These are phyloP conservation scores for Clathrospora elynae DNA, from an alignment of 2,329 filamentous ascomycete genomes.

Conservation along the genomic window DNA sequence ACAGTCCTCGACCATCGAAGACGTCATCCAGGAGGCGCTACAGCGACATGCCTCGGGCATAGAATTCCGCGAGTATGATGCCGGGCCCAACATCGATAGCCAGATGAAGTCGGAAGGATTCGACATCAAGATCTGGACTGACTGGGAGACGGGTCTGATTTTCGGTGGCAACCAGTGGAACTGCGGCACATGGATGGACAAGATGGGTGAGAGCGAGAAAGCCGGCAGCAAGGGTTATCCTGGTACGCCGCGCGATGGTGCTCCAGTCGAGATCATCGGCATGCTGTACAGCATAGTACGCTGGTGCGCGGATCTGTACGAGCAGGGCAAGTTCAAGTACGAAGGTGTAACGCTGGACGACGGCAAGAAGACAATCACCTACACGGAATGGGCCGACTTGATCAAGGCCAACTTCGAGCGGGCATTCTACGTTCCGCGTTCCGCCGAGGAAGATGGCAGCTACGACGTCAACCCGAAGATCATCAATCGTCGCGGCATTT, in stretches of 20 bases:
- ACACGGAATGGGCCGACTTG: slow-evolving; percentile 76
- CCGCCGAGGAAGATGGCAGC: slow-evolving; percentile 69
- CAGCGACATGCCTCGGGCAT: slow-evolving; percentile 90
- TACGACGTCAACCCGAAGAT: slow-evolving; percentile 81
- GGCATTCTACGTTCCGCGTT: slow-evolving; percentile 82
- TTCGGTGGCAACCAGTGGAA: slow-evolving; percentile 94
- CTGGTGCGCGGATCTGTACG: slow-evolving; percentile 74
- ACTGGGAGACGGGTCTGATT: slow-evolving; percentile 89
- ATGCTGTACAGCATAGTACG: slow-evolving; percentile 85
- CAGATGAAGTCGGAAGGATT: slow-evolving; percentile 95
- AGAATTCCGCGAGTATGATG: slow-evolving; percentile 93
- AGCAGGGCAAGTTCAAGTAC: slow-evolving; percentile 73
- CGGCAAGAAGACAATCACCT: slow-evolving; percentile 65
- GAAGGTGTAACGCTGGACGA: slow-evolving; percentile 71
- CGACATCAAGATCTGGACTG: slow-evolving; percentile 85
- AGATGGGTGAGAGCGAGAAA: slow-evolving; percentile 97
- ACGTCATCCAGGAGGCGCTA: slow-evolving; percentile 90
- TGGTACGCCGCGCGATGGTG: slow-evolving; percentile 94
- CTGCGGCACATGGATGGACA: slow-evolving; percentile 99
- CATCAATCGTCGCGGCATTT: slow-evolving; percentile 91
- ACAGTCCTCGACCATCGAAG: slow-evolving; percentile 77
- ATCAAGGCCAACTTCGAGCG: slow-evolving; percentile 88
- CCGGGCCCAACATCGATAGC: slow-evolving; percentile 81
- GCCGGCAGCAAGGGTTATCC: slow-evolving; percentile 92
- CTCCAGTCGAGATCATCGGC: slow-evolving; percentile 92